A percentile compares a stretch with the other conserved stretches of the same genome.
phyloP scores from a whole-genome alignment of 2,329 filamentous ascomycete genomes.

The Pseudogymnoascus sp. region DNA sequence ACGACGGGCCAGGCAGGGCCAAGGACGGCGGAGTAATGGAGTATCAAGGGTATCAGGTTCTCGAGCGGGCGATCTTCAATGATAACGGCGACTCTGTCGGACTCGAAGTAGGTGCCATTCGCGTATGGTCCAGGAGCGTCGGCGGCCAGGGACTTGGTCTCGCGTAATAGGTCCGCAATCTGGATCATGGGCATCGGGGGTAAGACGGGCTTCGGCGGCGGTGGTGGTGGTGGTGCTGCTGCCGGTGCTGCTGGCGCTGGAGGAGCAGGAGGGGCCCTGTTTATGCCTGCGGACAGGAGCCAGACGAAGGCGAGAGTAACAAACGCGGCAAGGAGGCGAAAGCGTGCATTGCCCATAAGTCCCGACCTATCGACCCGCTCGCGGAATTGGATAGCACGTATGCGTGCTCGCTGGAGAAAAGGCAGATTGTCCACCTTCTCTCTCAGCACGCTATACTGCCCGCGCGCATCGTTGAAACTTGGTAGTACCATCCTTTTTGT shows the following conservation, averaged over 20 bases:
- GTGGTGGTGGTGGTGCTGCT: neutral
- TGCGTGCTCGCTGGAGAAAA: neutral
- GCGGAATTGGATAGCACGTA: neutral
- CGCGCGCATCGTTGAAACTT: neutral
- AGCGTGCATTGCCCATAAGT: neutral
- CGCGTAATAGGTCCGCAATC: neutral
- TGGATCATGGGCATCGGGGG: constrained; percentile 3
- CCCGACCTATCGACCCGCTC: neutral
- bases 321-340: neutral
- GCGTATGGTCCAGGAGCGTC: neutral
- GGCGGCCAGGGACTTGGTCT: neutral
- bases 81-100: constrained; percentile 26
- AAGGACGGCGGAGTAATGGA: constrained; percentile 30
- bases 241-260: neutral
- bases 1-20: constrained; percentile 35
- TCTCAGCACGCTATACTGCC: neutral
- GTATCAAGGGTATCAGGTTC: constrained; percentile 26
- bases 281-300: neutral
- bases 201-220: neutral
- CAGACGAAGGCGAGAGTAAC: neutral
- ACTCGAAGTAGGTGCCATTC: neutral
- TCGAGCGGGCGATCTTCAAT: constrained; percentile 26
- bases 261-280: neutral
- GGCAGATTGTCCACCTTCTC: neutral
- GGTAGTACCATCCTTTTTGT: neutral